A percentile compares a stretch with the other conserved stretches of the same genome.
Evolutionary conservation across 2,329 filamentous ascomycete genomes (phyloP).

Genomic region (Ambrosiella xylebori): DNA sequence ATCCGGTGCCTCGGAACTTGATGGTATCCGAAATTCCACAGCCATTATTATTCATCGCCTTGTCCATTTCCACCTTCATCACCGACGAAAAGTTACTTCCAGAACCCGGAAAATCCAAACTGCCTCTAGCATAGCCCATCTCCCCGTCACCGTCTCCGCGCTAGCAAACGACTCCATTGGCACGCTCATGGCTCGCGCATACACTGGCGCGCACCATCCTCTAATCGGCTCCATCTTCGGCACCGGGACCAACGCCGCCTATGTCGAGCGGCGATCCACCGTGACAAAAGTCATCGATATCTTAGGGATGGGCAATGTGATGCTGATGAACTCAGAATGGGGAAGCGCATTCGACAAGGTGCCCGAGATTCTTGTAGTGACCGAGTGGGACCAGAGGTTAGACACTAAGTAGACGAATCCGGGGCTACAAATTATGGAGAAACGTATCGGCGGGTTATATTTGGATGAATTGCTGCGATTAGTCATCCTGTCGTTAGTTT

Average conservation of each 20-base stretch:
- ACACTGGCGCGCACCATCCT: conserved; percentile 51
- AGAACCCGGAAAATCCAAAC: background rate
- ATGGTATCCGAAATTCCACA: conserved; percentile 20
- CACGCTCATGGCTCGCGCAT: conserved; percentile 62
- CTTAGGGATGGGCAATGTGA: conserved; percentile 46
- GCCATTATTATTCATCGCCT: conserved; percentile 60
- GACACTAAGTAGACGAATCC: conserved; percentile 54
- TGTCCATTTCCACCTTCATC: conserved; percentile 54
- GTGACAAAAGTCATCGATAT: conserved; percentile 42
- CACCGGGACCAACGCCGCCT: conserved; percentile 67
- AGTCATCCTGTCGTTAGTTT: conserved; percentile 34
- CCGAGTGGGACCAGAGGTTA: conserved; percentile 47
- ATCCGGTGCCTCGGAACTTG: conserved; percentile 15
- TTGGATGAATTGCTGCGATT: conserved; percentile 58
- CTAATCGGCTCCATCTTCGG: conserved; percentile 66
- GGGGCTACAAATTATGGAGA: conserved; percentile 67
- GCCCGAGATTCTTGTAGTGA: conserved; percentile 51
- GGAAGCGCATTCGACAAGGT: conserved; percentile 56
- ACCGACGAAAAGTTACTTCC: background rate
- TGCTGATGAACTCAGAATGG: conserved; percentile 74
- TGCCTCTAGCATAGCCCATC: conserved; percentile 29
- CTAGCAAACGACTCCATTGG: conserved; percentile 69
- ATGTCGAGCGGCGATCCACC: conserved; percentile 53
- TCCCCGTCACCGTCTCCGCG: conserved; percentile 56
- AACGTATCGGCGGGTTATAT: conserved; percentile 69